Conservation (phyloP, 768 basidiomycete species). For the Lentinula guzmanii region DNA sequence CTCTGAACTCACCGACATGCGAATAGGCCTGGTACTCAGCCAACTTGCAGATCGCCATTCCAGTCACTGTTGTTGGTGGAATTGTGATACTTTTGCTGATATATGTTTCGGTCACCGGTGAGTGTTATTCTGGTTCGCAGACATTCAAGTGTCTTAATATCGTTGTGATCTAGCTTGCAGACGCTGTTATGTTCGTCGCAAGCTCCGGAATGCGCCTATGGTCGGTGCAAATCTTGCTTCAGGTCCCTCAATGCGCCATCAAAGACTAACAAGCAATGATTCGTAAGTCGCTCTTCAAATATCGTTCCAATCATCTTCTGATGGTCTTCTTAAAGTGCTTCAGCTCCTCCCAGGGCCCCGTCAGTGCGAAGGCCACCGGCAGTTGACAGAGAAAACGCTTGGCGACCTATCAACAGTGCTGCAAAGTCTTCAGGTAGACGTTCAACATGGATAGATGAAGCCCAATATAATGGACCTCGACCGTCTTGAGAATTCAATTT, state of each 20-base stretch:
- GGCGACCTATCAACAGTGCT: not conserved
- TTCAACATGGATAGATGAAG: not conserved
- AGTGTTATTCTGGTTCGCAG: slow-evolving; percentile 10
- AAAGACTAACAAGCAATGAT: not conserved
- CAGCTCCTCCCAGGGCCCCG: not conserved
- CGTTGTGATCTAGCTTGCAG: not conserved
- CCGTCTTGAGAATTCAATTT: not conserved
- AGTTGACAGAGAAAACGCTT: not conserved
- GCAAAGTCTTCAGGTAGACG: not conserved
- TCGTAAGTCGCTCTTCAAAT: not conserved
- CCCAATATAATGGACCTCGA: not conserved
- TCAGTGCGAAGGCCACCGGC: not conserved
- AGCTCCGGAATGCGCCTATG: not conserved
- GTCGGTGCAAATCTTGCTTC: not conserved
- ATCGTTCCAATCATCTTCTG: not conserved
- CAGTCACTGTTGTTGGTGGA: slow-evolving; percentile 68
- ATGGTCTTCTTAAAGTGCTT: not conserved
- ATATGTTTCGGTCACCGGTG: slow-evolving; percentile 40
- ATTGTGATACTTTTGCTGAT: slow-evolving; percentile 56
- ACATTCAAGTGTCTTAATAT: not conserved
- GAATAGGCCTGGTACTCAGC: slow-evolving; percentile 64
- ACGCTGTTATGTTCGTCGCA: slow-evolving; percentile 3
- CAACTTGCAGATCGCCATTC: slow-evolving; percentile 76
- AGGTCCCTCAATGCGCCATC: not conserved
- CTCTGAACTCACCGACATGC: slow-evolving; percentile 2